Conservation (phyloP, 2,329 filamentous ascomycete species). For the Hortaea sp. region DNA sequence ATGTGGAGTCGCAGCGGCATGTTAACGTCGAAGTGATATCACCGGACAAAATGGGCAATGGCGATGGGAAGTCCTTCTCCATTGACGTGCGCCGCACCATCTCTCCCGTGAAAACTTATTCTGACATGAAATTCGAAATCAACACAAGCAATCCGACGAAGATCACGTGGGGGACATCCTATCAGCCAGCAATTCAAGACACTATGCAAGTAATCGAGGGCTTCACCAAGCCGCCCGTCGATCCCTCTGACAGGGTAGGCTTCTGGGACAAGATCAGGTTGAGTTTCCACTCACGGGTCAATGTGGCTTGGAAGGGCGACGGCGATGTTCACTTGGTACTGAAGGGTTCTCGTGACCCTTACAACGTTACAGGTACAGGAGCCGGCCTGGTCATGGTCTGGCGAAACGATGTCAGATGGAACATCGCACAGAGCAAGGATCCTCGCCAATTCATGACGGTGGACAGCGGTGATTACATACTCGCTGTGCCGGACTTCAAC, state of each 20-base stretch:
- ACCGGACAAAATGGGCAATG: conserved; percentile 46
- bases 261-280: conserved; percentile 99
- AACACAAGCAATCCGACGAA: conserved; percentile 86
- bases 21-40: conserved; percentile 80
- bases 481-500: conserved; percentile 89
- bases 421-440: conserved; percentile 73
- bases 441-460: conserved; percentile 92
- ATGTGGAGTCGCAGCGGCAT: conserved; percentile 66
- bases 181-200: conserved; percentile 95
- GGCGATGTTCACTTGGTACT: conserved; percentile 89
- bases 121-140: conserved; percentile 82
- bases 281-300: conserved; percentile 84
- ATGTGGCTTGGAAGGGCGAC: conserved; percentile 85
- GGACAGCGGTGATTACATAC: conserved; percentile 86
- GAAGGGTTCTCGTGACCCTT: conserved; percentile 83
- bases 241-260: conserved; percentile 84
- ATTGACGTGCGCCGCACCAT: conserved; percentile 86
- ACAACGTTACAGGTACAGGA: conserved; percentile 82
- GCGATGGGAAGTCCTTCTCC: conserved; percentile 58
- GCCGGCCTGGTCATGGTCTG: conserved; percentile 98
- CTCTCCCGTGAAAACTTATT: conserved; percentile 91
- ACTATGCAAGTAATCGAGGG: conserved; percentile 99
- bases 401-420: conserved; percentile 86
- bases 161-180: conserved; percentile 95
- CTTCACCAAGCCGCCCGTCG: conserved; percentile 90